Evolutionary conservation across 31 red algal genomes (phyloP).

Genomic region (Odonthalia washingtoniensis): DNA sequence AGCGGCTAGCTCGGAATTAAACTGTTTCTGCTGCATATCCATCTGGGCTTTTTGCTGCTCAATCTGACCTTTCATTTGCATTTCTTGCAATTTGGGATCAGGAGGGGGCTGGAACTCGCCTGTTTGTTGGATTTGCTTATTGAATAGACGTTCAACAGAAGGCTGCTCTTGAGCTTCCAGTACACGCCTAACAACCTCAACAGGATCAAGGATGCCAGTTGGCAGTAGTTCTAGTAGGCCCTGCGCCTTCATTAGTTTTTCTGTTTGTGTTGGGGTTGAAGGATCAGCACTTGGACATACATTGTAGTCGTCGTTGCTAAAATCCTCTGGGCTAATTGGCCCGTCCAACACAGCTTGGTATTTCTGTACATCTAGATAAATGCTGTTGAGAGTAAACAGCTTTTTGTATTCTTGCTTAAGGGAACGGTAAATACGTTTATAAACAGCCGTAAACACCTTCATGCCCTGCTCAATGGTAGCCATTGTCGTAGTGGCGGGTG

Average conservation of each 20-base stretch:
- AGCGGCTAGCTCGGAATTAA: no score
- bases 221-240: no score
- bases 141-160: no score
- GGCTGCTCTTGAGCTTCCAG: no score
- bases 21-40: no score
- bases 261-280: not conserved
- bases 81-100: no score
- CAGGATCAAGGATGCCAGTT: no score
- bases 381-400: not conserved
- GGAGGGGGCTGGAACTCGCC: no score
- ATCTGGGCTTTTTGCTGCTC: no score
- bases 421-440: slow-evolving; percentile 23
- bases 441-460: slow-evolving; percentile 18
- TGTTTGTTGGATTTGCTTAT: no score
- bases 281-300: not conserved
- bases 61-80: no score
- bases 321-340: not conserved
- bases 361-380: slow-evolving; percentile 9
- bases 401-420: not conserved
- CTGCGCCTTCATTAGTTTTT: slow-evolving; percentile 10
- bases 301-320: not conserved
- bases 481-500: slow-evolving; percentile 11
- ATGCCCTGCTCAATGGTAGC: slow-evolving; percentile 11
- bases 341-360: not conserved
- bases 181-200: no score